Percentiles rank a stretch among this genome's conserved stretches.
Evolutionary conservation across 352 stramenopile species (phyloP).

Genomic region (Thalassiosira gravida): DNA sequence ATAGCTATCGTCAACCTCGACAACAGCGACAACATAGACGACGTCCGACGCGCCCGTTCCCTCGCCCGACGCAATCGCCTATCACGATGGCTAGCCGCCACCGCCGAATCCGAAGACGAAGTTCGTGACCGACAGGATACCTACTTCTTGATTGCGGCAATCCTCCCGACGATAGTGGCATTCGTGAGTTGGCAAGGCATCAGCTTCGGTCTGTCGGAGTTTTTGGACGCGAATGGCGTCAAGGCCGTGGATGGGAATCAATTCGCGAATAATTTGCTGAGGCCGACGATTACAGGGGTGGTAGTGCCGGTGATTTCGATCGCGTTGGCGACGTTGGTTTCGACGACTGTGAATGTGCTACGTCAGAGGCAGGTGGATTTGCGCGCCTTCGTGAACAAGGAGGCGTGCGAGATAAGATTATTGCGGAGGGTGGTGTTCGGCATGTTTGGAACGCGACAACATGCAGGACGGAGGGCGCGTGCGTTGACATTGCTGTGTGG

Average conservation of each 20-base stretch:
- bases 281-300: slow-evolving; percentile 75
- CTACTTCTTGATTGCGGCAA: slow-evolving; percentile 16
- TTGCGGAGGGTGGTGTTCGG: slow-evolving; percentile 44
- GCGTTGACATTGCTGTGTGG: slow-evolving; percentile 34
- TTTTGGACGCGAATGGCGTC: background rate
- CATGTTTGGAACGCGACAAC: slow-evolving; percentile 55
- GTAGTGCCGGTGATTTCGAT: slow-evolving; percentile 76
- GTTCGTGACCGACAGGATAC: slow-evolving; percentile 4
- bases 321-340: slow-evolving; percentile 75
- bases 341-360: slow-evolving; percentile 76
- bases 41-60: slow-evolving; percentile 22
- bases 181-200: slow-evolving; percentile 20
- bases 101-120: slow-evolving; percentile 10
- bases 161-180: slow-evolving; percentile 10
- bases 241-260: slow-evolving; percentile 63
- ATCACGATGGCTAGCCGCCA: slow-evolving; percentile 13
- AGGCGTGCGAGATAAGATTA: slow-evolving; percentile 69
- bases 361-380: slow-evolving; percentile 74
- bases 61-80: slow-evolving; percentile 12
- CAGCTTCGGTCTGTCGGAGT: slow-evolving; percentile 11
- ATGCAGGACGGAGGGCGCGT: slow-evolving; percentile 33
- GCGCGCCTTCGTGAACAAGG: slow-evolving; percentile 65
- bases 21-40: slow-evolving; percentile 14
- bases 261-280: slow-evolving; percentile 79
- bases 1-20: background rate